Evolutionary conservation across 768 basidiomycete genomes (phyloP), one percentile per base, ranked within the genome.

Genomic region (Hygrophorus pudorinus): DNA sequence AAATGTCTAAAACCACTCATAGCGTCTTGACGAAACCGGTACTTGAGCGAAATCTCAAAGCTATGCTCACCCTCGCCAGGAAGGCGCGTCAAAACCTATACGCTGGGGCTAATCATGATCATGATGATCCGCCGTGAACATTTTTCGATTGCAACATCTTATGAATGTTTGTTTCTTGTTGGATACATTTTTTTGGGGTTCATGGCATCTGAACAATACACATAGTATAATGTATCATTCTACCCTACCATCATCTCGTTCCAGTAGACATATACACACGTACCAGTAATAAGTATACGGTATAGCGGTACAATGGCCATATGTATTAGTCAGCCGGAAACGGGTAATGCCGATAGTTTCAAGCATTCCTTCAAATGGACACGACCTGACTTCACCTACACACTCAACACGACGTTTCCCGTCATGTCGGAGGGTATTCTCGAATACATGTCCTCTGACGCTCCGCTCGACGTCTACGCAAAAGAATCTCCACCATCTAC

Each of bases 21-120:
- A 79, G 78, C 36, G 71, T 81, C 13, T 56, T 81, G 43, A 79
- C 75, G 39, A 81, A 81, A 54, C 79, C 79, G 0, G 79, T 81
- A 2, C 66, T 75, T 7, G 77, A 79, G 61, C 64, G 49, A 13
- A 59, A 57, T 44, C 44, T 63, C 14, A 52, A 48, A 35, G 45
- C 38, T n/a, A 63, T 63, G 60, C 45, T 63, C 6, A 37, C 44
- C 38, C 48, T 59, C 5, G 60, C 59, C 5, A 45, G 52, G 16
- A 54, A 55, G 31, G 55, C 53, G 32, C 40, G 43, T 11, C 30
- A 24, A n/a, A n/a, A n/a, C n/a, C n/a, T n/a, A n/a, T n/a, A n/a
- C n/a, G n/a, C n/a, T n/a, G n/a, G n/a, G n/a, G n/a, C n/a, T n/a
- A n/a, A n/a, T n/a, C n/a, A n/a, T n/a, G n/a, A n/a, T n/a, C n/a